Conservation (phyloP, 2,329 filamentous ascomycete species). For the Claviceps digitariae region DNA sequence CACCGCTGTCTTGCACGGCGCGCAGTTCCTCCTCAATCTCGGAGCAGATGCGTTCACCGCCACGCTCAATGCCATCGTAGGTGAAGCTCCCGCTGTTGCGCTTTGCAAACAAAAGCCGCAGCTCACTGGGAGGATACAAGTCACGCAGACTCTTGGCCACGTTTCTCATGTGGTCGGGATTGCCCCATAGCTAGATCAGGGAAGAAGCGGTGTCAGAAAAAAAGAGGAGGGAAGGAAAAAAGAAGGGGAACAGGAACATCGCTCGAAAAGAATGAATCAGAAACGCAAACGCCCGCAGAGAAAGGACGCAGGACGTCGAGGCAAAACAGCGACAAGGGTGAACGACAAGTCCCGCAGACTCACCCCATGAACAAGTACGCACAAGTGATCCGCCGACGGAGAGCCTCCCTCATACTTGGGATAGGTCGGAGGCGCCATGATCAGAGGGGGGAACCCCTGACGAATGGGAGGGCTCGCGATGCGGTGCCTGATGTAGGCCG, state of each 20-base stretch:
- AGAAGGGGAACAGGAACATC: too few relatives aligned
- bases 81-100: slow-evolving; percentile 61
- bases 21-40: slow-evolving; percentile 54
- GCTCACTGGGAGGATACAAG: slow-evolving; percentile 44
- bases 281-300: background rate
- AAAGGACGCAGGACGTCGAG: background rate
- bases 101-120: slow-evolving; percentile 59
- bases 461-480: slow-evolving; percentile 4
- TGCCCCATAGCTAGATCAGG: slow-evolving; percentile 54
- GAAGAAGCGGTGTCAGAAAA: background rate
- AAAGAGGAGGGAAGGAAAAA: too few relatives aligned
- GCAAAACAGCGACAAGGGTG: background rate
- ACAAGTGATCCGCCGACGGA: slow-evolving; percentile 52
- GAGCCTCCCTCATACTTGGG: slow-evolving; percentile 33
- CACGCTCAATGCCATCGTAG: slow-evolving; percentile 55
- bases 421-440: slow-evolving; percentile 7
- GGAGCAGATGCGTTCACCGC: slow-evolving; percentile 52
- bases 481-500: slow-evolving; percentile 3
- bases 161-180: slow-evolving; percentile 57
- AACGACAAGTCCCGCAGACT: slow-evolving; percentile 15
- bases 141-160: slow-evolving; percentile 53
- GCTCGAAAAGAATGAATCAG: background rate
- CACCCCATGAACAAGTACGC: slow-evolving; percentile 66
- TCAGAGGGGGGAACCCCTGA: slow-evolving; percentile 2
- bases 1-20: slow-evolving; percentile 44